Evolutionary conservation across 495 filamentous ascomycete species (phyloP), one percentile per base, ranked within the genome.

Genomic region (Filosporella fistucella): DNA sequence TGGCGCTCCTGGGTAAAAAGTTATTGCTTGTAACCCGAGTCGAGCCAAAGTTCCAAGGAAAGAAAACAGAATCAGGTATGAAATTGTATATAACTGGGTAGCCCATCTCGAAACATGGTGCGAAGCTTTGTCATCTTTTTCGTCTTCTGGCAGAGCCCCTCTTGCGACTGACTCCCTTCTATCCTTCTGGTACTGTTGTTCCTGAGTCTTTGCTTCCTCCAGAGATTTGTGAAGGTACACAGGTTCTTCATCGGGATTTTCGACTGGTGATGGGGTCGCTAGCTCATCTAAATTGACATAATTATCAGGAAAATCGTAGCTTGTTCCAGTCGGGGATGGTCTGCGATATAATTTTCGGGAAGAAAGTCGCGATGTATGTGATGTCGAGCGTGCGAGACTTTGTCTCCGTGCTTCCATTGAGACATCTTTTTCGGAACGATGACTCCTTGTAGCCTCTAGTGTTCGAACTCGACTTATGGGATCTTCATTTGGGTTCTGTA

Each of bases 11-110:
- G 83, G 78, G 66, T 95, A 96, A 47, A 77, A 78, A 3, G 89
- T 91, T 21, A 98, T 67, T 36, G 85, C 80, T 58, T 91, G 81
- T 2, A 96, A 67, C 18, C 89, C 91, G 0, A 97, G 75, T 9
- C 91, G 76, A 10, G 89, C 80, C 23, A 97, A 78, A 1, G 91
- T 96, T 25, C 91, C 91, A 28, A 91, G 63, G 45, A 96, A 80
- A 42, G 89, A 82, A 69, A 96, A 96, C 61, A 95, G 70, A 39
- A 91, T 75, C 13, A 96, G 81, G 64, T 95, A 86, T 9, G 86
- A 86, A 52, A 85, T 54, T 29, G 83, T 89, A 64, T 88, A 93
- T 49, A 91, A 60, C 58, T 87, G 69, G 3, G 86, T 90, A n/a
- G 75, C 72, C 26, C 75, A 63, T 49, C 74, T 68, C 4, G 85